A percentile compares a stretch with the other conserved stretches of the same genome.
Conservation (phyloP, 2,329 filamentous ascomycete genomes). For the Macrophomina pseudophaseolina region DNA sequence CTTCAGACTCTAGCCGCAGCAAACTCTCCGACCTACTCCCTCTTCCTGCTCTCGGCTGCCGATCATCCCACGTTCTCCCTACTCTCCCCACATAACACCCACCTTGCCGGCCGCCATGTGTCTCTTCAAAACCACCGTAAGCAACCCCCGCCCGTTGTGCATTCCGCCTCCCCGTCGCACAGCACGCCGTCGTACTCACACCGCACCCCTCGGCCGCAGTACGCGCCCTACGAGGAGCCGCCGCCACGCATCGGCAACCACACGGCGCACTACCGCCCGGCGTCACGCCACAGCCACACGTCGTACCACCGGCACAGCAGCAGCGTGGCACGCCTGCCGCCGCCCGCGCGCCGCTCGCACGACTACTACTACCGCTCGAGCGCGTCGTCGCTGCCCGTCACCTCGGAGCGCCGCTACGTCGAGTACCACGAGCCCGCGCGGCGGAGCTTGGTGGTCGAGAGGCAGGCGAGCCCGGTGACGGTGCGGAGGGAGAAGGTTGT, state of each 20-base stretch:
- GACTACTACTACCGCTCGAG: conserved; percentile 5
- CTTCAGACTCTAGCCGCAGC: background rate
- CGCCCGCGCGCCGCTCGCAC: conserved; percentile 1
- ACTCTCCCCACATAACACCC: background rate
- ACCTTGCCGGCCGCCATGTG: background rate
- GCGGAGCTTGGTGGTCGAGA: background rate
- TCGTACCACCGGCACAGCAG: background rate
- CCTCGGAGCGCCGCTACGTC: background rate
- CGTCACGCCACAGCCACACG: background rate
- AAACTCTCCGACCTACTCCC: background rate
- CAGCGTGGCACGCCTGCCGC: conserved; percentile 2
- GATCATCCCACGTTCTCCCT: background rate
- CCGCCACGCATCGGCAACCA: background rate
- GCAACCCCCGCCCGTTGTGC: background rate
- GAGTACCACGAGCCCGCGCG: background rate
- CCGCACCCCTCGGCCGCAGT: background rate
- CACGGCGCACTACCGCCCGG: background rate
- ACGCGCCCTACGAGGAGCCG: conserved; percentile 13
- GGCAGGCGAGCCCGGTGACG: background rate
- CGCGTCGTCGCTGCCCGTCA: background rate
- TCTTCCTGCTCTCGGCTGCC: background rate
- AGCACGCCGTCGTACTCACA: background rate
- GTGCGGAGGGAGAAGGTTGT: conserved; percentile 13
- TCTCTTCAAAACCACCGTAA: conserved; percentile 5
- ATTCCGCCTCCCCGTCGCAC: background rate